phyloP scores from a whole-genome alignment of 2,329 filamentous ascomycete genomes.

The Aspergillus aculeatus region DNA sequence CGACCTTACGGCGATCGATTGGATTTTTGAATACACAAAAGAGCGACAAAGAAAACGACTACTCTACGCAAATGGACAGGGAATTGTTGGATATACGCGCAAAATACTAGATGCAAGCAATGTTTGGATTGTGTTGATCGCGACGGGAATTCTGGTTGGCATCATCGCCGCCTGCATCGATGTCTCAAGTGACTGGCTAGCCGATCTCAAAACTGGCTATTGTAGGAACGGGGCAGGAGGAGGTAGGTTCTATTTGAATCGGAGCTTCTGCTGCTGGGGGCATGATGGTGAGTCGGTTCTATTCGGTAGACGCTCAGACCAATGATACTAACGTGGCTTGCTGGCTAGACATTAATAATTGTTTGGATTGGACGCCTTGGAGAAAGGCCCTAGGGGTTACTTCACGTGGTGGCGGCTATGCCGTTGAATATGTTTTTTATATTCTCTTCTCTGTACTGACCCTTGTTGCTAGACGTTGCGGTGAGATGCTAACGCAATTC shows the following conservation, averaged over 20 bases:
- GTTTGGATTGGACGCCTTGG: conserved; percentile 86
- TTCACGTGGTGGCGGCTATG: conserved; percentile 69
- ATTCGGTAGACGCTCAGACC: not conserved
- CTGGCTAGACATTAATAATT: conserved; percentile 66
- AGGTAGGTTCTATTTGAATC: conserved; percentile 87
- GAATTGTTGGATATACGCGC: conserved; percentile 69
- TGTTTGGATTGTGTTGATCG: conserved; percentile 84
- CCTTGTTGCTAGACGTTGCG: not conserved
- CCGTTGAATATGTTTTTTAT: conserved; percentile 86
- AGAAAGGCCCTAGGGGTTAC: conserved; percentile 67
- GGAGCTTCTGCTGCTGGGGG: conserved; percentile 88
- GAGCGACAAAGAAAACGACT: conserved; percentile 85
- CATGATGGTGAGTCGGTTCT: conserved; percentile 59
- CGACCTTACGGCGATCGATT: conserved; percentile 95
- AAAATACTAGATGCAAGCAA: conserved; percentile 81
- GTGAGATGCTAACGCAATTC: conserved; percentile 21
- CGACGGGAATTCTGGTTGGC: conserved; percentile 81
- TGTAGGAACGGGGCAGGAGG: conserved; percentile 75
- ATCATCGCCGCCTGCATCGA: conserved; percentile 85
- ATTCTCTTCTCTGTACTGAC: conserved; percentile 71
- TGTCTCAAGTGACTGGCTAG: conserved; percentile 88
- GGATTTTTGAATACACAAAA: conserved; percentile 98
- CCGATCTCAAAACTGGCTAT: conserved; percentile 85
- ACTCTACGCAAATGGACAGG: conserved; percentile 66
- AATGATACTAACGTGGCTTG: conserved; percentile 16